Base-by-base conservation (phyloP, 768 basidiomycete genomes). In the Suillus subaureus region DNA sequence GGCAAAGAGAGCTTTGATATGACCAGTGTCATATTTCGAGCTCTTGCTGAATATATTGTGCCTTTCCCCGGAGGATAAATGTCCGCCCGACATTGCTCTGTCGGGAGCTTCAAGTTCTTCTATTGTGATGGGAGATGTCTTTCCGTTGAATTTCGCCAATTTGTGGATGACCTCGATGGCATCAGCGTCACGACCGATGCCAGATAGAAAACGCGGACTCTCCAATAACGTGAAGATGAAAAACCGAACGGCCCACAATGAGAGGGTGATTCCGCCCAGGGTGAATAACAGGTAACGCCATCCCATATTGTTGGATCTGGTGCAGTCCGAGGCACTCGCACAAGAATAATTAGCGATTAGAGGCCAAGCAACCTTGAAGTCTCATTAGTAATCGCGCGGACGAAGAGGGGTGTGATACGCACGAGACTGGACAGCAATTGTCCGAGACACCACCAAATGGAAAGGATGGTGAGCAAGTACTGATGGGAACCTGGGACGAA, bases 1-100 rank as follows among this genome's bases (percentile, higher is more conserved):
- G 26, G 83, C 81, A 74, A 92, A 93, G 64, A 94, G 71, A 5
- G 84, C 80, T 71, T 80, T 84, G 61, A 92, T 76, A 72, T 92
- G 87, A 15, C 72, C 68, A 1, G 66, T 40, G 55, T 66, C 76
- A 65, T 83, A 79, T 60, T 73, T 72, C 43, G 79, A 82, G 60
- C 84, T 79, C 66, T 81, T 79, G 78, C 78, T 83, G 57, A 77
- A 73, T 43, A 77, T 67, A 54, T 40, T 63, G 51, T 68, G 72
- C 72, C 65, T 66, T 67, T 51, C 64, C 67, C 60, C 37, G 28
- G 64, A 58, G 33, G 67, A 43, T 37, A 70, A 67, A 70, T 62
- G 21, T 61, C 51, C 39, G 23, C 31, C n/a, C 21, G 23, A 61
- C 58, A 60, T 61, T 61, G 54, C 28, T 68, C 18, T 70, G 21